These are phyloP conservation scores for Podospora sp. DNA, from an alignment of 495 filamentous ascomycete genomes.

Conservation along the genomic window DNA sequence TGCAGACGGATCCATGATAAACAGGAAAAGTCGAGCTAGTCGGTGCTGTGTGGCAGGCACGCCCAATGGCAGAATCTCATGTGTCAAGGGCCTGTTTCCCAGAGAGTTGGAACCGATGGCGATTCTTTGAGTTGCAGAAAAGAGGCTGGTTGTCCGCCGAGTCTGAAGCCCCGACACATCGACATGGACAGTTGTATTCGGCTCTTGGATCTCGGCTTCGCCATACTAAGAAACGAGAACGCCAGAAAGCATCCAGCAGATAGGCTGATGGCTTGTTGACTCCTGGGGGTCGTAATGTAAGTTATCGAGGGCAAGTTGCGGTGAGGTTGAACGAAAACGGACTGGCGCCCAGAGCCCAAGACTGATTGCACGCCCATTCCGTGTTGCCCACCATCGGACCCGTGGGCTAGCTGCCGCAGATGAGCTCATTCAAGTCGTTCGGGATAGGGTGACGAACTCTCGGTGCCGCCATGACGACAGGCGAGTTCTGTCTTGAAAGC, in stretches of 20 bases:
- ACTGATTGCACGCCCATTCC: slow-evolving; percentile 9
- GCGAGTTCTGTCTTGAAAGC: slow-evolving; percentile 7
- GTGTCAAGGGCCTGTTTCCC: slow-evolving; percentile 5
- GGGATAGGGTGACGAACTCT: slow-evolving; percentile 12
- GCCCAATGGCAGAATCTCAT: slow-evolving; percentile 3
- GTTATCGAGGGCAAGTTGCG: neutral
- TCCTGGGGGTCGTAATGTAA: neutral
- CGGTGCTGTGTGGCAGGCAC: neutral
- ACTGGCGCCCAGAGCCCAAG: neutral
- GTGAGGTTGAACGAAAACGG: neutral
- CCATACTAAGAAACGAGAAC: too few relatives aligned
- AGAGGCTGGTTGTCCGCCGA: neutral
- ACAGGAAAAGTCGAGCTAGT: neutral
- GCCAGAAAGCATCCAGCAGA: too few relatives aligned
- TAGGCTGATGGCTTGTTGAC: neutral
- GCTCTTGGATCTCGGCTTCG: too few relatives aligned
- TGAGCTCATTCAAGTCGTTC: neutral
- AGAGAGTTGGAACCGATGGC: neutral
- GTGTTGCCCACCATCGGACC: neutral
- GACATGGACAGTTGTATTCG: too few relatives aligned
- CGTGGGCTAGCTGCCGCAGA: too few relatives aligned
- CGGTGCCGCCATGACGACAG: slow-evolving; percentile 25
- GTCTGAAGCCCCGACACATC: neutral
- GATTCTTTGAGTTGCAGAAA: neutral
- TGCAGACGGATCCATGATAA: slow-evolving; percentile 8